Evolutionary conservation across 2,329 filamentous ascomycete species (phyloP), one percentile per base, ranked within the genome.

Genomic region (Didymella exigua): DNA sequence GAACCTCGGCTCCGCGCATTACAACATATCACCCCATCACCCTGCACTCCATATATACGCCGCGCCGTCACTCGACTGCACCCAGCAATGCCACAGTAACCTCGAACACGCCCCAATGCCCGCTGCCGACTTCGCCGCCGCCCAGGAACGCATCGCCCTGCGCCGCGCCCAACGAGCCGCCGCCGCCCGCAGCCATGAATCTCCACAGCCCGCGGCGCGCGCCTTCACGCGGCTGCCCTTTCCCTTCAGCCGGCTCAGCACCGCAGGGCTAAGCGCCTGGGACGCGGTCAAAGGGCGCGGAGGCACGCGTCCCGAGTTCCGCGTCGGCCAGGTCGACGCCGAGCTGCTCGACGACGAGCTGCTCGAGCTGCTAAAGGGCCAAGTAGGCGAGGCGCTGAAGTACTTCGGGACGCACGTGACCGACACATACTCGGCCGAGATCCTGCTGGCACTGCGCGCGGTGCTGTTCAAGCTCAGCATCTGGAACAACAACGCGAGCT

Each of bases 401-500:
- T 95, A 96, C 74, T 89, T 93, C 63, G 88, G 89, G 73, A 71
- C 81, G 14, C 86, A 93, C 73, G 77, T 96, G 38, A 85, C 89
- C 54, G 91, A 96, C 73, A 90, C 96, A 68, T 97, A 91, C 87
- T 87, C 87, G 13, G 82, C 90, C 47, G 95, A 98, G 77, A 93
- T 98, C 49, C 82, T 89, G 59, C 82, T 97, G 24, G 84, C 81
- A 0, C 81, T 99, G 51, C 84, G 93, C 41, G 86, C 89, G 2
- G 80, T 92, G 3, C 80, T 99, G 7, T 99, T 97, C 81, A 99
- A 99, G 77, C 84, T 99, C 59, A 91, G 90, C 14, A 88, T 99
- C 54, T 99, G 95, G 95, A 93, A 98, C 75, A 91, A 97, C 74
- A 88, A 96, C 74, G 91, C 95, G 33, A 96, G 90, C 5, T 98